phyloP scores from a whole-genome alignment of 2,329 filamentous ascomycete genomes.

The Coniochaeta prunicola region DNA sequence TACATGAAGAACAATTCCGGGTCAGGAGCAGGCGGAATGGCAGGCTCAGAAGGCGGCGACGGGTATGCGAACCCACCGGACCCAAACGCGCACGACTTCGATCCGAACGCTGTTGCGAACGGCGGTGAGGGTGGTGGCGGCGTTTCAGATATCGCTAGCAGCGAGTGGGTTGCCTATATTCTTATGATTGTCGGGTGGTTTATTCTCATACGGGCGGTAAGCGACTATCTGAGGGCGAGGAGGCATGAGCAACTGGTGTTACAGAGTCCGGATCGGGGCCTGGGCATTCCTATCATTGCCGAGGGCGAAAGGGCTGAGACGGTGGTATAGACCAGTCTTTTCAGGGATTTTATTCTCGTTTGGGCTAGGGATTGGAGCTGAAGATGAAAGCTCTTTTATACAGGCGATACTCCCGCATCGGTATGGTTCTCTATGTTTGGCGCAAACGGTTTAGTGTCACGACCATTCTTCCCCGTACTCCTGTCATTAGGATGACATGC shows the following conservation, averaged over 20 bases:
- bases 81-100: constrained; percentile 85
- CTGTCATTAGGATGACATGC: background rate
- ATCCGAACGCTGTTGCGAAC: constrained; percentile 59
- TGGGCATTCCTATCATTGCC: constrained; percentile 79
- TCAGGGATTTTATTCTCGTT: background rate
- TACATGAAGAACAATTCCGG: constrained; percentile 67
- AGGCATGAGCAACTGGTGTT: constrained; percentile 89
- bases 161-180: constrained; percentile 84
- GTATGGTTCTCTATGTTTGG: background rate
- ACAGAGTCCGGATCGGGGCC: constrained; percentile 83
- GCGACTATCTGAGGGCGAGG: constrained; percentile 80
- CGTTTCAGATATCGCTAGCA: constrained; percentile 55
- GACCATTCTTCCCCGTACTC: background rate
- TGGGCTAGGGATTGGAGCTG: background rate
- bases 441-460: background rate
- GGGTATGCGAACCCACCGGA: constrained; percentile 68
- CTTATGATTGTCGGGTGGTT: constrained; percentile 99
- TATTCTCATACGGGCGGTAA: constrained; percentile 87
- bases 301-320: constrained; percentile 74
- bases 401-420: background rate
- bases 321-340: constrained; percentile 54
- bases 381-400: background rate
- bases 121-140: constrained; percentile 23
- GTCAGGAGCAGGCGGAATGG: constrained; percentile 30
- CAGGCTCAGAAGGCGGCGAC: constrained; percentile 34